Base-by-base conservation (phyloP, 345 rosid species). In the Populus euphratica region DNA sequence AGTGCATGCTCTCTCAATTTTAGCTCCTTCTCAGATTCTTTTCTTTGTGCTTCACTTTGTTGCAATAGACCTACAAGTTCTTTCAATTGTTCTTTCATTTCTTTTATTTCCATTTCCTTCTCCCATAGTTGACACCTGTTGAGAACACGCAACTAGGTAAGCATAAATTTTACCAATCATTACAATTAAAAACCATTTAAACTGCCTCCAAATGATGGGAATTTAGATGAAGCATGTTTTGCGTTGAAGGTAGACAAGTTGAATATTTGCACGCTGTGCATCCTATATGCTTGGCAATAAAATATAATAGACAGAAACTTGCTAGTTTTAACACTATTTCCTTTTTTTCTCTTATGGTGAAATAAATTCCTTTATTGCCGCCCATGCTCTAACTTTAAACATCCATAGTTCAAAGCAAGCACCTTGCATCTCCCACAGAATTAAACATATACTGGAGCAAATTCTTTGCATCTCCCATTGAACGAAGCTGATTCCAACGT, bases 391-490 rank as follows among this genome's bases (percentile, higher is more conserved):
- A 47, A 47, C 52, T 47, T 47, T 23, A 59, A 59, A 73, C 23
- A 72, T 43, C 65, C 65, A 27, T 71, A 63, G 69, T 70, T 74
- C 44, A 64, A 49, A 68, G 52, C 65, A 78, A 75, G 86, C 73
- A 93, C 99, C 98, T 96, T 74, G 92, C 72, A 82, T 93, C 98
- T 64, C 88, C 93, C 63, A 91, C 88, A 83, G 98, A 89, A 80
- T 84, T 93, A 88, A 96, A 92, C 96, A 92, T 91, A 76, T 96
- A 88, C 41, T 96, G 98, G 80, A 96, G 98, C 86, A 93, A 87
- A 86, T 86, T 91, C 89, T 96, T 96, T 18, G 99, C 98, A 81
- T 96, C 98, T 81, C 90, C 98, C 97, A 96, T 96, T 77, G 98
- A 96, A 20, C 97, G 95, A 84, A 96, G 85, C 83, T 96, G 98